These are phyloP conservation scores for Populus simonii DNA, from an alignment of 345 rosid species.

Conservation along the genomic window DNA sequence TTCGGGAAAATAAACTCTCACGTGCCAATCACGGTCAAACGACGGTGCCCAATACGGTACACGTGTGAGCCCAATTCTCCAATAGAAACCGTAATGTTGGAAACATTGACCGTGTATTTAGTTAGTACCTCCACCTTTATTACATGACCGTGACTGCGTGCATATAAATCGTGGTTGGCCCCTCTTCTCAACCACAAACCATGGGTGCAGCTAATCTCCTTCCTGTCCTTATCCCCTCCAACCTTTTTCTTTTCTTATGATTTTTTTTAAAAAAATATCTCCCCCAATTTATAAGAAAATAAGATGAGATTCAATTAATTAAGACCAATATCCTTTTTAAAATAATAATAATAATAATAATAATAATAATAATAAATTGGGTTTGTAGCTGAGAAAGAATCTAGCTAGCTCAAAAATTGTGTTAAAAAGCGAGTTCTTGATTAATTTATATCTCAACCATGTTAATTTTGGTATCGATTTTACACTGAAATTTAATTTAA, in stretches of 20 bases:
- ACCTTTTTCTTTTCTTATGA: background rate
- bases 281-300: background rate
- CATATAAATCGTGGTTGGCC: background rate
- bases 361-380: too few species aligned
- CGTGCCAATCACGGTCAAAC: slow-evolving; percentile 1
- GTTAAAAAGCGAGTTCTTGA: too few species aligned
- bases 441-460: too few species aligned
- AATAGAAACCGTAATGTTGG: background rate
- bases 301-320: background rate
- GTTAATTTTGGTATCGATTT: too few species aligned
- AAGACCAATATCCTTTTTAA: background rate
- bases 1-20: background rate
- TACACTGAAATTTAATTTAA: too few species aligned
- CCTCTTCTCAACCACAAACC: background rate
- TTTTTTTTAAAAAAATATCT: too few species aligned
- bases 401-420: too few species aligned
- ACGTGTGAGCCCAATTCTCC: background rate
- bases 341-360: too few species aligned
- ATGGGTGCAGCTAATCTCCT: background rate
- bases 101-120: background rate
- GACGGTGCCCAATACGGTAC: background rate
- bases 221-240: background rate
- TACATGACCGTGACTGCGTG: background rate
- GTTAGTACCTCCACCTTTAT: background rate
- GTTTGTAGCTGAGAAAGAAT: too few species aligned